Conservation (phyloP, 2,329 filamentous ascomycete species). For the Corynespora cassiicola region DNA sequence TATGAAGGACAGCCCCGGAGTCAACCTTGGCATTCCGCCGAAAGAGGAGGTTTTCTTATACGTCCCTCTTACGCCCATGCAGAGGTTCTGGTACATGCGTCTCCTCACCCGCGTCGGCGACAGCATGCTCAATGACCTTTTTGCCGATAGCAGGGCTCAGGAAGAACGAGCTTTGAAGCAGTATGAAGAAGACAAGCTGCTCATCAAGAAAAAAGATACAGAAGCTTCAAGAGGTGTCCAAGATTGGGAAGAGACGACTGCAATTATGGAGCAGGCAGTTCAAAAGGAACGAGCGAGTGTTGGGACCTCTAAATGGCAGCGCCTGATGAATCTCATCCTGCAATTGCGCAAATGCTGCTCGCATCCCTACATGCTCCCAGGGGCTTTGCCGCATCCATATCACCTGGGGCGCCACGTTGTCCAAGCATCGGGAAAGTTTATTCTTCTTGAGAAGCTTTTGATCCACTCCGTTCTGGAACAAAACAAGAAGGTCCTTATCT, state of each 20-base stretch:
- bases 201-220: conserved; percentile 39
- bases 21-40: conserved; percentile 62
- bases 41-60: conserved; percentile 65
- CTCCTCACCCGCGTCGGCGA: conserved; percentile 63
- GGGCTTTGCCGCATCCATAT: conserved; percentile 55
- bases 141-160: conserved; percentile 55
- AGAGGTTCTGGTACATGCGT: conserved; percentile 64
- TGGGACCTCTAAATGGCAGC: conserved; percentile 51
- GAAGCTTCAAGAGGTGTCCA: too few species aligned
- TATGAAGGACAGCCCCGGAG: conserved; percentile 62
- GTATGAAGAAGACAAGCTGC: conserved; percentile 42
- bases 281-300: conserved; percentile 40
- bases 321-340: conserved; percentile 63
- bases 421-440: conserved; percentile 62
- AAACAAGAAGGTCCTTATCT: conserved; percentile 63
- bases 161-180: conserved; percentile 49
- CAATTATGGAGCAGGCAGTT: conserved; percentile 94
- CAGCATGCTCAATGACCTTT: conserved; percentile 59
- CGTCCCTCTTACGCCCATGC: conserved; percentile 64
- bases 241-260: conserved; percentile 74
- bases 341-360: conserved; percentile 63
- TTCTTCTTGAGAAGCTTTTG: conserved; percentile 60
- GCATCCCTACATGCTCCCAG: conserved; percentile 60
- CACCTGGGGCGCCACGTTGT: conserved; percentile 55
- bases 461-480: conserved; percentile 57